phyloP scores from a whole-genome alignment of 140 eudicot genomes.

The Oenanthe javanica region DNA sequence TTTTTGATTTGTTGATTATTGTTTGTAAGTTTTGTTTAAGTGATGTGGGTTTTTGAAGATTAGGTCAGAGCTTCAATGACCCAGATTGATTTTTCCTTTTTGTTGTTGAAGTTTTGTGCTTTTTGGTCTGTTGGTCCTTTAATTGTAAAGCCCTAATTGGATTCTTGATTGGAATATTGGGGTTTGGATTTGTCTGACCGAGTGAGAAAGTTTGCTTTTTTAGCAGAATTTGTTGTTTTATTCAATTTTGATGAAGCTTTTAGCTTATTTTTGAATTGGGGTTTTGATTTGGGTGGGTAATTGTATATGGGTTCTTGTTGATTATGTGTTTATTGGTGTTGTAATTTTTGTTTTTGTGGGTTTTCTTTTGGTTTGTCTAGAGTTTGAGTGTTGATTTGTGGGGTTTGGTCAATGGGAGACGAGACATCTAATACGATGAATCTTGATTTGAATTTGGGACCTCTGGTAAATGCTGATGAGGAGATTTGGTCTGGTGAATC shows the following conservation, averaged over 20 bases:
- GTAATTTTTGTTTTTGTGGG: neutral
- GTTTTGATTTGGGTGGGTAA: constrained; percentile 1
- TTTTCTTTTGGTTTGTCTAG: neutral
- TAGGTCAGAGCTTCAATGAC: constrained; percentile 1
- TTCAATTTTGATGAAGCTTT: neutral
- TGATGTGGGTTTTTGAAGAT: neutral
- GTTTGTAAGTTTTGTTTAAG: neutral
- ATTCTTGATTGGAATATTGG: neutral
- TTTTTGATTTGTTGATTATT: neutral
- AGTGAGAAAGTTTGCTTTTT: neutral
- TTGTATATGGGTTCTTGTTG: too few relatives aligned
- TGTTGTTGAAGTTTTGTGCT: neutral
- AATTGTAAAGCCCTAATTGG: neutral
- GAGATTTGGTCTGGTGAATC: constrained; percentile 24
- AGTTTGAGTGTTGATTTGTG: constrained; percentile 15
- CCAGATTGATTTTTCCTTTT: neutral
- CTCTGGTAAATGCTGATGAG: constrained; percentile 31
- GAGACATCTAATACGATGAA: constrained; percentile 49
- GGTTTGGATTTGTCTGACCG: neutral
- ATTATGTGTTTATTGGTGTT: neutral
- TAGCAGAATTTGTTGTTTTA: neutral
- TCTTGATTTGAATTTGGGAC: constrained; percentile 74
- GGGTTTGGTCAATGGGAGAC: constrained; percentile 37
- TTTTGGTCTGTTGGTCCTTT: neutral
- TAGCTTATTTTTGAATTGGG: neutral